These are phyloP conservation scores for Barnettozyma populi DNA, from an alignment of 805 yeast genomes.

Conservation along the genomic window DNA sequence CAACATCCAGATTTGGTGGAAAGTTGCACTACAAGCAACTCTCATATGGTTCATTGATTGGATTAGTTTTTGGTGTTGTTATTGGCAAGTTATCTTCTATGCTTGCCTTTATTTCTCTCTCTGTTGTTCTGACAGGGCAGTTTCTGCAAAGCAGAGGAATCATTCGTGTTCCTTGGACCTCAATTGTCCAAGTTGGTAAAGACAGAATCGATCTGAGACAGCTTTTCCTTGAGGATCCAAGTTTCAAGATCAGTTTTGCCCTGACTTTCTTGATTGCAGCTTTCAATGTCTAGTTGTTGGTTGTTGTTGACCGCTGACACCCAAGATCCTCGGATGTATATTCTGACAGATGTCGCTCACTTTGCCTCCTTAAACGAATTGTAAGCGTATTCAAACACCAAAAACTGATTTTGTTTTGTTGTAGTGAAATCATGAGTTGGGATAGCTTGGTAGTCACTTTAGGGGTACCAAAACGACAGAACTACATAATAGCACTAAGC, in stretches of 20 bases:
- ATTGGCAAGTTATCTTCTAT: constrained; percentile 54
- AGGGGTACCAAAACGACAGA: too few species aligned
- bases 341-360: too few species aligned
- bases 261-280: constrained; percentile 56
- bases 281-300: constrained; percentile 32
- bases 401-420: too few species aligned
- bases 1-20: constrained; percentile 32
- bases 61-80: constrained; percentile 50
- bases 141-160: constrained; percentile 55
- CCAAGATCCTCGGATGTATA: too few species aligned
- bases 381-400: too few species aligned
- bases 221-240: constrained; percentile 51
- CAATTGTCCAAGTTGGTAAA: constrained; percentile 32
- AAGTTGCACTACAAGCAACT: constrained; percentile 51
- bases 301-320: too few species aligned
- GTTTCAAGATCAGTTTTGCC: constrained; percentile 54
- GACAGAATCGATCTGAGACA: constrained; percentile 40
- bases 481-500: too few species aligned
- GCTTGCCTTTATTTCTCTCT: constrained; percentile 44
- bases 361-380: too few species aligned
- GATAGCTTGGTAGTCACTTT: too few species aligned
- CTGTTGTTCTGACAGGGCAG: constrained; percentile 33
- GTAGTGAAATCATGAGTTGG: too few species aligned
- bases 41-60: constrained; percentile 56
- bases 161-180: constrained; percentile 38